Percentiles rank a stretch among this genome's conserved stretches.
Conservation (phyloP, 2,329 filamentous ascomycete genomes). For the Colletotrichum cereale region DNA sequence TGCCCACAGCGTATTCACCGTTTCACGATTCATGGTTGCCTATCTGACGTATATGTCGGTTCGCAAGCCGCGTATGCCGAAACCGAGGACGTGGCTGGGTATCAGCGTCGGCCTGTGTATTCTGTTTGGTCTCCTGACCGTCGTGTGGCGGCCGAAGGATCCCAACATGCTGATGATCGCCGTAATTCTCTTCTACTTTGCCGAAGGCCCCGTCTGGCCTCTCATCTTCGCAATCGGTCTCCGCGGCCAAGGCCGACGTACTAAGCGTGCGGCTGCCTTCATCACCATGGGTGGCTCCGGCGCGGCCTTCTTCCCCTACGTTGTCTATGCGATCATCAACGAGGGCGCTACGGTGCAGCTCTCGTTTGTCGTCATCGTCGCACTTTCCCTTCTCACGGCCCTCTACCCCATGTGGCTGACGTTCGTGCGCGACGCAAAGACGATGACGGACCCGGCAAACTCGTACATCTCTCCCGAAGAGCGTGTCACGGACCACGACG, state of each 20-base stretch:
- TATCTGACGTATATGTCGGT: slow-evolving; percentile 71
- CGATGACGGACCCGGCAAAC: slow-evolving; percentile 55
- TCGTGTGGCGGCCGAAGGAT: slow-evolving; percentile 58
- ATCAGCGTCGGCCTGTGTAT: slow-evolving; percentile 72
- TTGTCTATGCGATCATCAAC: slow-evolving; percentile 76
- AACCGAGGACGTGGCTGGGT: slow-evolving; percentile 77
- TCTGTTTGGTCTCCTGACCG: slow-evolving; percentile 64
- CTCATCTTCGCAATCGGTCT: slow-evolving; percentile 85
- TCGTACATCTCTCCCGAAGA: slow-evolving; percentile 34
- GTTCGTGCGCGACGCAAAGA: slow-evolving; percentile 59
- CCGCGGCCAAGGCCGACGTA: slow-evolving; percentile 82
- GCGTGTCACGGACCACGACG: slow-evolving; percentile 28
- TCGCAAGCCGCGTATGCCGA: slow-evolving; percentile 63
- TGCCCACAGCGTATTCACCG: slow-evolving; percentile 78
- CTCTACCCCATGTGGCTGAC: slow-evolving; percentile 64
- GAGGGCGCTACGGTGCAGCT: slow-evolving; percentile 70
- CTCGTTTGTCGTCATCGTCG: slow-evolving; percentile 74
- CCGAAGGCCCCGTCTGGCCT: slow-evolving; percentile 86
- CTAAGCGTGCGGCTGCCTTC: slow-evolving; percentile 82
- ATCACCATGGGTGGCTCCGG: slow-evolving; percentile 83
- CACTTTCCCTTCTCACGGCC: slow-evolving; percentile 60
- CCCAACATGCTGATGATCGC: slow-evolving; percentile 69
- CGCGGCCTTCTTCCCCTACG: slow-evolving; percentile 79
- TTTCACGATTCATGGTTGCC: slow-evolving; percentile 78
- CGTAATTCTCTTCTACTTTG: slow-evolving; percentile 79